Evolutionary conservation across 768 basidiomycete genomes (phyloP), one percentile per base, ranked within the genome.

Genomic region (Mycena crocata): DNA sequence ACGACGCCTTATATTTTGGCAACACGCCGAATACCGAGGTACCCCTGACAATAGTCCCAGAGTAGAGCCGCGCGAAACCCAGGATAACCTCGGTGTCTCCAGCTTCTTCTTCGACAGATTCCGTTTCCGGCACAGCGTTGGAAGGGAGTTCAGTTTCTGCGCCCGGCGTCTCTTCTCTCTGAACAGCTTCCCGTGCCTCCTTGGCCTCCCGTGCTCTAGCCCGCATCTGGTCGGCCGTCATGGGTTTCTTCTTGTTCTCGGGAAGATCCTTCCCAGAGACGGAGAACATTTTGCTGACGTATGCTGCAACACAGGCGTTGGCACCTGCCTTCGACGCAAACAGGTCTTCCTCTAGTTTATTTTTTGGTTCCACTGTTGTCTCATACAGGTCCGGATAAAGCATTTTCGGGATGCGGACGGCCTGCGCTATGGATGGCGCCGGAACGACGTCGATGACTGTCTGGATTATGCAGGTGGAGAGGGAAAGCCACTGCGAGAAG

Each of bases 241-340:
- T 72, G 21, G 86, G 82, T 71, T 84, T 90, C 73, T 89, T 89
- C 79, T 93, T 94, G 77, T 93, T 90, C 74, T 96, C 93, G 0
- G 97, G 97, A 26, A 99, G 81, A 51, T 96, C 92, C 60, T 87
- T 87, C 24, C 78, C 80, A n/a, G 89, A 80, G 0, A 98, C 91
- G 1, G 96, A 95, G 74, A 99, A 98, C 97, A 99, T 99, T 78
- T 99, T 99, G 85, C 94, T 97, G 50, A 98, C 93, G 77, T 96
- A 98, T 8, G 91, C 97, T 19, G 90, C 87, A 15, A 95, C 83
- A 62, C 80, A 87, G 0, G 91, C 90, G 8, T 84, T 83, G 1
- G 85, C 69, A 1, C 73, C 82, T 2, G 86, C 84, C 57, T 88
- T 87, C 45, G 95, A 93, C 0, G 86, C 76, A 78, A 91, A 98